A percentile compares a stretch with the other conserved stretches of the same genome.
Conservation (phyloP, 192 early-diverging fungal genomes). For the Dissophora ornata region DNA sequence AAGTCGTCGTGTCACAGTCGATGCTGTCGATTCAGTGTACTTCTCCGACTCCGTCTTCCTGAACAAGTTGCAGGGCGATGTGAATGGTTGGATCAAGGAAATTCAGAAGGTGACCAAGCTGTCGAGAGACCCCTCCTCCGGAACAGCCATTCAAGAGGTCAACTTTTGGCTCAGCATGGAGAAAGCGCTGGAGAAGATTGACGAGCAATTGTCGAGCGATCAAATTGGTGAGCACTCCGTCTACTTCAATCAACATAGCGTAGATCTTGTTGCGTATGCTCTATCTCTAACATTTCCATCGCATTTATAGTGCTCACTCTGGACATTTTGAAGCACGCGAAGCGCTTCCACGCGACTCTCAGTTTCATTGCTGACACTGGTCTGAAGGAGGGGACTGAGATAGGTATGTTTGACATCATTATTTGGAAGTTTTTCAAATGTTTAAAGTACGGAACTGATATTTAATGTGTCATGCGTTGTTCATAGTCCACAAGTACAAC, state of each 20-base stretch:
- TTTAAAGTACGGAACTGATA: too few relatives aligned
- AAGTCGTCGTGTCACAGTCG: constrained; percentile 74
- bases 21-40: constrained; percentile 75
- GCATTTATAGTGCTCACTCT: constrained; percentile 76
- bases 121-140: constrained; percentile 89
- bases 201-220: constrained; percentile 94
- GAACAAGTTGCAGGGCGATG: constrained; percentile 94
- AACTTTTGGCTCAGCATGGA: constrained; percentile 99
- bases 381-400: constrained; percentile 93
- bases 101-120: constrained; percentile 99
- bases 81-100: constrained; percentile 99
- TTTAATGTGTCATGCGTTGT: neutral
- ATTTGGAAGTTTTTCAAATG: too few relatives aligned
- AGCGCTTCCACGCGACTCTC: constrained; percentile 98
- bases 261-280: neutral
- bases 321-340: constrained; percentile 94
- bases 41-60: constrained; percentile 88
- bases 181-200: constrained; percentile 89
- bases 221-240: constrained; percentile 67
- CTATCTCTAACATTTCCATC: neutral
- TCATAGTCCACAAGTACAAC: constrained; percentile 89
- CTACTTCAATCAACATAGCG: neutral
- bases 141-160: constrained; percentile 97
- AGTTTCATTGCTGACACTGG: constrained; percentile 98
- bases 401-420: constrained; percentile 48